Conservation (phyloP, 2,329 filamentous ascomycete species). For the Fusarium guadeloupense region DNA sequence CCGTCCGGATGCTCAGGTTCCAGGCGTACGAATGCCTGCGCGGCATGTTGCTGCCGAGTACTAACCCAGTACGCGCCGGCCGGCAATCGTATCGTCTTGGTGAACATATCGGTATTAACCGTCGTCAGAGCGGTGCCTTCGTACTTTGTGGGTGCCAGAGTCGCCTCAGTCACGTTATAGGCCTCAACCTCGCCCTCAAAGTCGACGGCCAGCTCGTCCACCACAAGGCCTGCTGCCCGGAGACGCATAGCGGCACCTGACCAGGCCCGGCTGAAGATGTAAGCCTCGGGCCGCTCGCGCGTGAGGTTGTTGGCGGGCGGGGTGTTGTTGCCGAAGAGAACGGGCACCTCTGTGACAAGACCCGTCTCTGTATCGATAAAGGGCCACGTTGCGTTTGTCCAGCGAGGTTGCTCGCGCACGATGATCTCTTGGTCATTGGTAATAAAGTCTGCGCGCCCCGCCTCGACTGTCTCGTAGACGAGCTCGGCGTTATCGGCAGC, state of each 20-base stretch:
- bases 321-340: slow-evolving; percentile 44
- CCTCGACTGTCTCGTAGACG: slow-evolving; percentile 41
- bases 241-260: slow-evolving; percentile 40
- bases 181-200: slow-evolving; percentile 44
- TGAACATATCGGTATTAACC: slow-evolving; percentile 31
- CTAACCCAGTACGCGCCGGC: slow-evolving; percentile 45
- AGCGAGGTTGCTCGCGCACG: slow-evolving; percentile 34
- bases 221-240: slow-evolving; percentile 36
- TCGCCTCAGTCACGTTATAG: slow-evolving; percentile 35
- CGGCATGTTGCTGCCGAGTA: slow-evolving; percentile 47
- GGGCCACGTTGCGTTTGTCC: slow-evolving; percentile 24
- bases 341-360: slow-evolving; percentile 37
- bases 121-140: slow-evolving; percentile 42
- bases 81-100: slow-evolving; percentile 36
- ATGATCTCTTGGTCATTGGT: slow-evolving; percentile 31
- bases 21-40: slow-evolving; percentile 42
- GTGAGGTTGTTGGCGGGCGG: slow-evolving; percentile 43
- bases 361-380: slow-evolving; percentile 42
- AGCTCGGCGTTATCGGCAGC: slow-evolving; percentile 42
- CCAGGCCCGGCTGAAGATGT: slow-evolving; percentile 46
- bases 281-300: slow-evolving; percentile 43
- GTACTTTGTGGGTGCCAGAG: slow-evolving; percentile 31
- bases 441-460: slow-evolving; percentile 41
- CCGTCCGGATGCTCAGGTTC: slow-evolving; percentile 48
- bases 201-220: slow-evolving; percentile 32